A percentile compares a stretch with the other conserved stretches of the same genome.
phyloP scores from a whole-genome alignment of 192 early-diverging fungal genomes.

The Funneliformis geosporum region DNA sequence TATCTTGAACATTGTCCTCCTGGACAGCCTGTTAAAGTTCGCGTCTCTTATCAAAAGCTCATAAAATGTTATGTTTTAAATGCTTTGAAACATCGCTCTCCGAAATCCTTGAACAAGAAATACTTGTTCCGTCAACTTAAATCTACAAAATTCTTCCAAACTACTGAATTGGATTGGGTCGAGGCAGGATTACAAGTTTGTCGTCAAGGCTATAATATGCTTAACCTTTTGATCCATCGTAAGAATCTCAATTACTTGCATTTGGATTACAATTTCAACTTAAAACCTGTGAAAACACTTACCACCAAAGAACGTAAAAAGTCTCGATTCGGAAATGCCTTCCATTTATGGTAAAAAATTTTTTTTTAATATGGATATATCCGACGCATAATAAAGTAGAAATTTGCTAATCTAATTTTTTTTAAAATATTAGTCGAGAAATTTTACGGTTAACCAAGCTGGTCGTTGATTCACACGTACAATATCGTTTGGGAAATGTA shows the following conservation, averaged over 20 bases:
- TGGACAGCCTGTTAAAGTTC: slow-evolving; percentile 94
- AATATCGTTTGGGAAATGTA: slow-evolving; percentile 96
- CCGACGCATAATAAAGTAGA: neutral
- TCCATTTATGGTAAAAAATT: slow-evolving; percentile 71
- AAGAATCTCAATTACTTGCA: slow-evolving; percentile 99
- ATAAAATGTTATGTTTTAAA: slow-evolving; percentile 96
- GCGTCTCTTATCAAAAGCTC: slow-evolving; percentile 98
- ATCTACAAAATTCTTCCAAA: slow-evolving; percentile 98
- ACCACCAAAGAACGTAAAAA: slow-evolving; percentile 99
- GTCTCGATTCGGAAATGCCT: slow-evolving; percentile 97
- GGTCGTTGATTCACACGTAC: slow-evolving; percentile 96
- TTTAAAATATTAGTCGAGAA: slow-evolving; percentile 68
- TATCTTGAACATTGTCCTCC: slow-evolving; percentile 96
- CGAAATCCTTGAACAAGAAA: slow-evolving; percentile 90
- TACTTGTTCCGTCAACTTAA: slow-evolving; percentile 94
- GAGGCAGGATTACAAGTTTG: slow-evolving; percentile 98
- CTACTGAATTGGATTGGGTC: slow-evolving; percentile 98
- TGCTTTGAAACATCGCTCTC: slow-evolving; percentile 80
- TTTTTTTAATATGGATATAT: neutral
- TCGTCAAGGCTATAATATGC: slow-evolving; percentile 99
- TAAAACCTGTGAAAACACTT: slow-evolving; percentile 98
- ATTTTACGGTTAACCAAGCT: slow-evolving; percentile 96
- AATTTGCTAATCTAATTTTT: neutral
- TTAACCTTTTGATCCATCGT: slow-evolving; percentile 97
- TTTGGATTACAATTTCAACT: slow-evolving; percentile 99